Evolutionary conservation across 345 rosid species (phyloP).

Genomic region (Corymbia maculata): DNA sequence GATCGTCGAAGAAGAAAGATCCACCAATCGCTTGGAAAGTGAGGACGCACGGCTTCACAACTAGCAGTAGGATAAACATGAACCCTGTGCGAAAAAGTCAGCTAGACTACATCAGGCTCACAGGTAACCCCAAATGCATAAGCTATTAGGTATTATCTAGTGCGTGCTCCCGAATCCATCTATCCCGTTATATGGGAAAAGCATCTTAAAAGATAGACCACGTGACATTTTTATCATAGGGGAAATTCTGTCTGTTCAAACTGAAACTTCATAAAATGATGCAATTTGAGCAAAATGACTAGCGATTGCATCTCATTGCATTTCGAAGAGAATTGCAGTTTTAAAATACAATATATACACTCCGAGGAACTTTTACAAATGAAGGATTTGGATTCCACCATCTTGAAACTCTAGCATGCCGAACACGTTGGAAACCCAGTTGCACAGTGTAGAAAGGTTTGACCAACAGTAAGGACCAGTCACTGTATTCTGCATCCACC

Average conservation of each 20-base stretch:
- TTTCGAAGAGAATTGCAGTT: neutral
- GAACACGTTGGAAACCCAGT: neutral
- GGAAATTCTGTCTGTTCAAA: neutral
- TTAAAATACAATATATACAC: neutral
- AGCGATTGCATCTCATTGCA: neutral
- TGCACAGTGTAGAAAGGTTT: neutral
- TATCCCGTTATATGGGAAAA: neutral
- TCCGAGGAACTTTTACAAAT: neutral
- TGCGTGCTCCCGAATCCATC: neutral
- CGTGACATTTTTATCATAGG: neutral
- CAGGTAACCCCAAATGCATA: neutral
- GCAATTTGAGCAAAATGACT: neutral
- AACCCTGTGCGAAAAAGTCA: neutral
- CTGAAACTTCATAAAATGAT: neutral
- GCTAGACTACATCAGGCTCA: neutral
- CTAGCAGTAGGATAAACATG: neutral
- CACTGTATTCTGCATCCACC: constrained; percentile 87
- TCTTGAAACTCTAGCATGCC: neutral
- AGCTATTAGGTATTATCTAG: neutral
- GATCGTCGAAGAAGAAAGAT: neutral
- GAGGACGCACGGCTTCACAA: neutral
- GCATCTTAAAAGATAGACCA: neutral
- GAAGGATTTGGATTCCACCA: neutral
- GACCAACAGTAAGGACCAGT: neutral
- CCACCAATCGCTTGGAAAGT: neutral